phyloP scores from a whole-genome alignment of 2,329 filamentous ascomycete species.

The Aspergillus quadrilineatus region DNA sequence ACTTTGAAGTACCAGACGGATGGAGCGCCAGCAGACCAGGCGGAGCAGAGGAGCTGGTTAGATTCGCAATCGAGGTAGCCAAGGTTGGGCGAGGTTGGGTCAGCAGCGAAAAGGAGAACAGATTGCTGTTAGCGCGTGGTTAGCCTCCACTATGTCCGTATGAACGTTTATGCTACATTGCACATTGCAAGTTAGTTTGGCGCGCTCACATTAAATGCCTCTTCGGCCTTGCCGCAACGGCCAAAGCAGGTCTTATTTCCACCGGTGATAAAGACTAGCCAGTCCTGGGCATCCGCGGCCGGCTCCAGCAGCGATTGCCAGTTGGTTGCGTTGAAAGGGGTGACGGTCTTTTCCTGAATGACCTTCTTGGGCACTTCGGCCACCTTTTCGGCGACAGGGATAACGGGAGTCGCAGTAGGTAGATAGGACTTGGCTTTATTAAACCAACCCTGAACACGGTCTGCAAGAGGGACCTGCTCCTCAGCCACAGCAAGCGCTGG shows the following conservation, averaged over 20 bases:
- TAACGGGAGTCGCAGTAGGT: slow-evolving; percentile 46
- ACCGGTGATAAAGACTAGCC: slow-evolving; percentile 62
- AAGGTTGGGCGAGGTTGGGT: slow-evolving; percentile 56
- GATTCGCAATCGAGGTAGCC: slow-evolving; percentile 60
- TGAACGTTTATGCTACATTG: not conserved
- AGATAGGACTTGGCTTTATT: slow-evolving; percentile 56
- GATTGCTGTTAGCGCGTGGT: slow-evolving; percentile 46
- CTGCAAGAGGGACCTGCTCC: slow-evolving; percentile 55
- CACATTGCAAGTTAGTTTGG: slow-evolving; percentile 3
- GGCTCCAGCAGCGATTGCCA: slow-evolving; percentile 55
- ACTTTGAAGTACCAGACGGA: slow-evolving; percentile 59
- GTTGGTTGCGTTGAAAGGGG: slow-evolving; percentile 56
- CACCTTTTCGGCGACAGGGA: slow-evolving; percentile 38
- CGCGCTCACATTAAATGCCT: slow-evolving; percentile 50
- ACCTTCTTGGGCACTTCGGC: slow-evolving; percentile 45
- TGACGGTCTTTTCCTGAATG: slow-evolving; percentile 51
- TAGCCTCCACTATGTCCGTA: slow-evolving; percentile 8
- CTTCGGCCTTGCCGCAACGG: slow-evolving; percentile 54
- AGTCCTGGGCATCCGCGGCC: slow-evolving; percentile 48
- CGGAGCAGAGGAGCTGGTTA: slow-evolving; percentile 59
- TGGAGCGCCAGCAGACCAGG: slow-evolving; percentile 59
- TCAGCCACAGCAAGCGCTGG: slow-evolving; percentile 55
- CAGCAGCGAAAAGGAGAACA: slow-evolving; percentile 53
- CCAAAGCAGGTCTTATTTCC: slow-evolving; percentile 66
- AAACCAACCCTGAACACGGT: slow-evolving; percentile 49